Conservation (phyloP, 345 rosid species). For the Combretum micranthum region DNA sequence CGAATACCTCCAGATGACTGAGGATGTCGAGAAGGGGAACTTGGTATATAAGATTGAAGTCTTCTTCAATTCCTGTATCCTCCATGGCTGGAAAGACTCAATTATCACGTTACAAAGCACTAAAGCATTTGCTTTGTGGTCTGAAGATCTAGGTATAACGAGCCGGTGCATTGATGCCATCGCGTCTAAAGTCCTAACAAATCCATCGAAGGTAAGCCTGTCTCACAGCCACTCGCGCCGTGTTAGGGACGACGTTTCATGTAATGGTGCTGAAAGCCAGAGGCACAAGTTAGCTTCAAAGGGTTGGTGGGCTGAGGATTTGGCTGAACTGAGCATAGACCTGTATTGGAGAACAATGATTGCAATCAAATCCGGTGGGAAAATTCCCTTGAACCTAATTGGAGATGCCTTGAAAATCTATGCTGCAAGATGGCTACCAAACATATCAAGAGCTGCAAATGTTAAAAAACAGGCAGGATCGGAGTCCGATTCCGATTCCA, state of each 20-base stretch:
- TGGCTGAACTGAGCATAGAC: slow-evolving; percentile 84
- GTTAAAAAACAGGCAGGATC: slow-evolving; percentile 28
- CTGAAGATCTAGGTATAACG: slow-evolving; percentile 83
- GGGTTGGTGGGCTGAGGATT: slow-evolving; percentile 99
- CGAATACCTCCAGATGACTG: slow-evolving; percentile 89
- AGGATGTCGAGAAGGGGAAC: slow-evolving; percentile 96
- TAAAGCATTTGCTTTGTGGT: slow-evolving; percentile 62
- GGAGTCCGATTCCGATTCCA: slow-evolving; percentile 67
- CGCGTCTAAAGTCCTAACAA: slow-evolving; percentile 54
- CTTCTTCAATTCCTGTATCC: slow-evolving; percentile 80
- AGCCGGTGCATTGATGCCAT: slow-evolving; percentile 82
- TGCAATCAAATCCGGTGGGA: slow-evolving; percentile 78
- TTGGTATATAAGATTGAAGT: slow-evolving; percentile 83
- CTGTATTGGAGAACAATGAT: slow-evolving; percentile 90
- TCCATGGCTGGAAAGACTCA: slow-evolving; percentile 88
- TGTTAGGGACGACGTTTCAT: slow-evolving; percentile 60
- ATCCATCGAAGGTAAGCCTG: slow-evolving; percentile 71
- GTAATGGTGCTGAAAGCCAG: slow-evolving; percentile 55
- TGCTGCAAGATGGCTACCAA: slow-evolving; percentile 83
- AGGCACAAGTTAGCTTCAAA: slow-evolving; percentile 34
- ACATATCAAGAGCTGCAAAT: slow-evolving; percentile 39
- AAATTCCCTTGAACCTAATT: slow-evolving; percentile 47
- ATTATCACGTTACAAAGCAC: slow-evolving; percentile 80
- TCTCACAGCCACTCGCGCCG: slow-evolving; percentile 84
- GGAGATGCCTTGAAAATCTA: slow-evolving; percentile 85